Percentiles rank a stretch among this genome's conserved stretches.
Conservation (phyloP, 2,329 filamentous ascomycete species). For the Calonectria hawksworthii region DNA sequence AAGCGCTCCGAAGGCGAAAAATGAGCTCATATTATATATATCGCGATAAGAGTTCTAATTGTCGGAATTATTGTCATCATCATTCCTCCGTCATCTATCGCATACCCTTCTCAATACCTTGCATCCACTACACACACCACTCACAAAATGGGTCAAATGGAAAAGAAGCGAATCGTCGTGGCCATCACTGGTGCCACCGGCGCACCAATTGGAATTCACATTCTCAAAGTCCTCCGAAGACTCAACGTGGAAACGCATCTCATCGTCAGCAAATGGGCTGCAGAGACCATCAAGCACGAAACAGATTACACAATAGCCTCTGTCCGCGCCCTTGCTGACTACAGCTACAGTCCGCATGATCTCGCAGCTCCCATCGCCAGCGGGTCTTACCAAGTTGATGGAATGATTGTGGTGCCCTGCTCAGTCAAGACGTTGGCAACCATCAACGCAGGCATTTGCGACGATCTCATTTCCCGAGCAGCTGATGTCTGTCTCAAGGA, state of each 20-base stretch:
- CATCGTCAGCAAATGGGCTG: conserved; percentile 39
- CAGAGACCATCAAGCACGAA: conserved; percentile 37
- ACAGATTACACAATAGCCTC: conserved; percentile 32
- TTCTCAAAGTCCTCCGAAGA: conserved; percentile 27
- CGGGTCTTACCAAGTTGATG: conserved; percentile 46
- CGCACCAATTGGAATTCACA: conserved; percentile 32
- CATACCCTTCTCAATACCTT: neutral
- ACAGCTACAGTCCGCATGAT: conserved; percentile 34
- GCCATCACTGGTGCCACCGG: conserved; percentile 40
- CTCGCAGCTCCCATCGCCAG: conserved; percentile 36
- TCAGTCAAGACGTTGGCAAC: conserved; percentile 63
- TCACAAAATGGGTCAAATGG: conserved; percentile 52
- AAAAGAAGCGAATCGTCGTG: conserved; percentile 33
- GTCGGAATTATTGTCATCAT: too few relatives aligned
- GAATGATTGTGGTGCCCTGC: conserved; percentile 65
- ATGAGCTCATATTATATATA: conserved; percentile 5
- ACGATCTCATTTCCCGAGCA: conserved; percentile 61
- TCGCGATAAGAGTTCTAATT: neutral
- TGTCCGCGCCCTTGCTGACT: conserved; percentile 31
- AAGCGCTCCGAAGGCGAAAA: neutral
- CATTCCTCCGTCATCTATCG: neutral
- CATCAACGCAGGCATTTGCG: conserved; percentile 58
- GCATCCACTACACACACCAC: neutral
- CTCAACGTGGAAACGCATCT: conserved; percentile 38
- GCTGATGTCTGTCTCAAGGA: conserved; percentile 65